phyloP scores from a whole-genome alignment of 768 basidiomycete genomes.

The Panellus pusillus region DNA sequence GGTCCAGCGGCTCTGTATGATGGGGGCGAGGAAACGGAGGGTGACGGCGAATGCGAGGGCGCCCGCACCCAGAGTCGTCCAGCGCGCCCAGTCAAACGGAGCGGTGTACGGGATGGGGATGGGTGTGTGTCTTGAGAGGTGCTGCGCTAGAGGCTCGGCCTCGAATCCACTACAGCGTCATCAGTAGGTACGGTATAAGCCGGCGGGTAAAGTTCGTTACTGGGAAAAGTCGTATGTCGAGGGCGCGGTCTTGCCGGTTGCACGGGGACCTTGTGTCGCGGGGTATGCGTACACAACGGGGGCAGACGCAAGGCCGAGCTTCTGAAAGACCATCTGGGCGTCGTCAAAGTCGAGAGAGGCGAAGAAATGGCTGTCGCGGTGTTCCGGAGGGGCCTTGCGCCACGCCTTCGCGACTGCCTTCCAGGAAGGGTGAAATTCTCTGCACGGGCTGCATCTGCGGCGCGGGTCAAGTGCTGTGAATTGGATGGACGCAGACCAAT shows the following conservation, averaged over 20 bases:
- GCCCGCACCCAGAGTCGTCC: constrained; percentile 46
- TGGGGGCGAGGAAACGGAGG: constrained; percentile 61
- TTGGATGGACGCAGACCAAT: constrained; percentile 86
- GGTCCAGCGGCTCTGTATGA: constrained; percentile 71
- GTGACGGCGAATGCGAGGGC: constrained; percentile 48
- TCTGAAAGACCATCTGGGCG: constrained; percentile 74
- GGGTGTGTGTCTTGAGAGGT: constrained; percentile 74
- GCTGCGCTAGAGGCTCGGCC: constrained; percentile 71
- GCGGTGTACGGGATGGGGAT: constrained; percentile 78
- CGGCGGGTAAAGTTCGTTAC: constrained; percentile 42
- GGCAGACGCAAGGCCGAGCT: constrained; percentile 82
- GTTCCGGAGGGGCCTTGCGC: constrained; percentile 54
- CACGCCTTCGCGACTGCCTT: constrained; percentile 84
- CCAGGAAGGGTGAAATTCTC: constrained; percentile 86
- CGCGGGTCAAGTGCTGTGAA: constrained; percentile 84
- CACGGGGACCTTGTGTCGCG: constrained; percentile 68
- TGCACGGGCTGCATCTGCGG: constrained; percentile 91
- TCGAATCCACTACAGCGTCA: constrained; percentile 72
- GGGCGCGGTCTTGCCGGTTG: constrained; percentile 54
- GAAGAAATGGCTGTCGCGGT: constrained; percentile 89
- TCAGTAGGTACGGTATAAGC: neutral
- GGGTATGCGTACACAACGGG: constrained; percentile 81
- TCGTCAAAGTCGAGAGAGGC: constrained; percentile 87
- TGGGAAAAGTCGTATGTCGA: constrained; percentile 77
- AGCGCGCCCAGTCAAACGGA: constrained; percentile 72